These are phyloP conservation scores for Zostera marina DNA, from an alignment of 116 monocot species.

Conservation along the genomic window DNA sequence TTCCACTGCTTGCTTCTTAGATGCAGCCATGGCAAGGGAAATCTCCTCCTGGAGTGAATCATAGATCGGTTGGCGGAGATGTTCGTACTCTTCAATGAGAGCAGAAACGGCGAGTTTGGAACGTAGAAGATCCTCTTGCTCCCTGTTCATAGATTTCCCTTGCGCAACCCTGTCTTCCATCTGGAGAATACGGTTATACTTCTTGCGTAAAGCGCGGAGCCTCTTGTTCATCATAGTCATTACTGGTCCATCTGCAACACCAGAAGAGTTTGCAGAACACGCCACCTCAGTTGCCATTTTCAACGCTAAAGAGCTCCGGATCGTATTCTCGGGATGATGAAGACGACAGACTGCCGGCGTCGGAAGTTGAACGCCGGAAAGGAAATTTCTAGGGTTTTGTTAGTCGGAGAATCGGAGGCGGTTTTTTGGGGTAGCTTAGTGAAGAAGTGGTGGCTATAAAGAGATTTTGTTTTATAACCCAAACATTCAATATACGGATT, in stretches of 20 bases:
- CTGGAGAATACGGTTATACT: slow-evolving; percentile 77
- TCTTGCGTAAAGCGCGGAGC: slow-evolving; percentile 73
- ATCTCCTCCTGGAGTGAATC: slow-evolving; percentile 63
- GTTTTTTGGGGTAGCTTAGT: no score
- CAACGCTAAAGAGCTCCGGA: background rate
- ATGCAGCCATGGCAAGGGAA: slow-evolving; percentile 2
- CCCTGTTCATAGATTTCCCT: slow-evolving; percentile 75
- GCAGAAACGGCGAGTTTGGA: slow-evolving; percentile 48
- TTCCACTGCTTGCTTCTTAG: background rate
- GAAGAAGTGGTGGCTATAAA: no score
- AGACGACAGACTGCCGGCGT: no score
- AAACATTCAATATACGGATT: no score
- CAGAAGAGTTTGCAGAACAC: no score
- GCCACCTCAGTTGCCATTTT: background rate
- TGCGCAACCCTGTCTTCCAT: slow-evolving; percentile 59
- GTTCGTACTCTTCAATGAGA: slow-evolving; percentile 81
- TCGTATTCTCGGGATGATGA: no score
- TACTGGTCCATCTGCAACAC: slow-evolving; percentile 54
- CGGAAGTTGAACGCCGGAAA: no score
- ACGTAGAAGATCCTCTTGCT: slow-evolving; percentile 78
- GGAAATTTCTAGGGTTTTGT: no score
- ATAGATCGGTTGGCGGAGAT: slow-evolving; percentile 52
- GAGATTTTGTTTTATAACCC: no score
- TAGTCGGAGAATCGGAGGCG: no score
- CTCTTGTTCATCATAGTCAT: slow-evolving; percentile 64